Evolutionary conservation across 1,284 basidiomycete species (phyloP).

Genomic region (Fomitiporia mediterranea): DNA sequence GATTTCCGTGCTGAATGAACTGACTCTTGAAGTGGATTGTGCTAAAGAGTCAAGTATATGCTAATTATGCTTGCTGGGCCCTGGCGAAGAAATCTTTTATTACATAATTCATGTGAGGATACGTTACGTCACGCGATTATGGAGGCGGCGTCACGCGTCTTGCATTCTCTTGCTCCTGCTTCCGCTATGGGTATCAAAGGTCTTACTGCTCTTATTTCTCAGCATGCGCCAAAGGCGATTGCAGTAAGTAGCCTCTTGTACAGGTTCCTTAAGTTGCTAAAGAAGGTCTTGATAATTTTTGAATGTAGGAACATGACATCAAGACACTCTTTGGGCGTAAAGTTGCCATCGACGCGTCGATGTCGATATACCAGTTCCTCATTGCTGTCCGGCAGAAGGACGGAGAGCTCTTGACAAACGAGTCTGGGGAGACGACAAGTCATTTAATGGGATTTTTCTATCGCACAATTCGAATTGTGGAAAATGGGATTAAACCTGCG

Average conservation of each 20-base stretch:
- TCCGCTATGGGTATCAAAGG: slow-evolving; percentile 83
- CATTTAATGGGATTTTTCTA: slow-evolving; percentile 99
- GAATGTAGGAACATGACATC: slow-evolving; percentile 78
- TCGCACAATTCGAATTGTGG: slow-evolving; percentile 95
- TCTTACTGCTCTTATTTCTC: slow-evolving; percentile 82
- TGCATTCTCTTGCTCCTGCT: background rate
- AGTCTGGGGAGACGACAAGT: slow-evolving; percentile 94
- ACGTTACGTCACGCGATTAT: slow-evolving; percentile 2
- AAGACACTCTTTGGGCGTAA: slow-evolving; percentile 97
- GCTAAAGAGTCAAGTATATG: too few species aligned
- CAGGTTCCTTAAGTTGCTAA: background rate
- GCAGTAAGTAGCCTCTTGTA: slow-evolving; percentile 32
- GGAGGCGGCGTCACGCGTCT: background rate
- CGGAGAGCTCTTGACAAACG: slow-evolving; percentile 95
- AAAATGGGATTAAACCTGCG: slow-evolving; percentile 96
- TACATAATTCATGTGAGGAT: background rate
- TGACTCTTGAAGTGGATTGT: too few species aligned
- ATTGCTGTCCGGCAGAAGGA: slow-evolving; percentile 96
- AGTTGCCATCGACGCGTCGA: slow-evolving; percentile 97
- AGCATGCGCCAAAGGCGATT: slow-evolving; percentile 87
- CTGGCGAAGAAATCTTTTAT: too few species aligned
- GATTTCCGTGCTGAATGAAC: too few species aligned
- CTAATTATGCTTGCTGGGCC: too few species aligned
- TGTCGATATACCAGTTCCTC: slow-evolving; percentile 95
- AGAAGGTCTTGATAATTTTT: background rate